Conservation (phyloP, 495 filamentous ascomycete species). For the Terfezia claveryi region DNA sequence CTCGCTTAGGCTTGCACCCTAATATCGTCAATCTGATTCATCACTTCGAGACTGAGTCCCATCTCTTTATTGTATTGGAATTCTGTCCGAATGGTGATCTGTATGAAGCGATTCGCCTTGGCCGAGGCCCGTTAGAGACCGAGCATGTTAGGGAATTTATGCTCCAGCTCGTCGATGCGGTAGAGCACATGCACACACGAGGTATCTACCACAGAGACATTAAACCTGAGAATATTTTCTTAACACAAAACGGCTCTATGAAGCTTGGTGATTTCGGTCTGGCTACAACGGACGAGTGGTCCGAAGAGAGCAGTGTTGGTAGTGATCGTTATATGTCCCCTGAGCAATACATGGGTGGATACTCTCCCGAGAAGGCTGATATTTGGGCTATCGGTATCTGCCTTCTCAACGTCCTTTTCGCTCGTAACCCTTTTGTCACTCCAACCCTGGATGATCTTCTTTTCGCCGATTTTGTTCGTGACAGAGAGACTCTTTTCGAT, state of each 20-base stretch:
- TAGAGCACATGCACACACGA: constrained; percentile 74
- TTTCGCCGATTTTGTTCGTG: constrained; percentile 75
- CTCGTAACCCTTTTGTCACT: constrained; percentile 77
- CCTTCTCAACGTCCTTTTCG: constrained; percentile 85
- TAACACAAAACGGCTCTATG: constrained; percentile 63
- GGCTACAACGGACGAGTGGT: constrained; percentile 68
- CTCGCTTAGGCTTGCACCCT: constrained; percentile 51
- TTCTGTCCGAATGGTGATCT: constrained; percentile 92
- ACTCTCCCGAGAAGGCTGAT: constrained; percentile 83
- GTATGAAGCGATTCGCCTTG: constrained; percentile 84
- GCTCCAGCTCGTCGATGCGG: constrained; percentile 75
- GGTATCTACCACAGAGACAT: constrained; percentile 94
- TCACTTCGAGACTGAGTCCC: constrained; percentile 74
- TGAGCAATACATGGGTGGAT: constrained; percentile 87
- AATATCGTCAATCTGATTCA: constrained; percentile 88
- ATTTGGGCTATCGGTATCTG: constrained; percentile 95
- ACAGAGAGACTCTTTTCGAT: constrained; percentile 88
- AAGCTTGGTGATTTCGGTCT: constrained; percentile 95
- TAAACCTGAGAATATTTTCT: constrained; percentile 98
- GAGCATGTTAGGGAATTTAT: constrained; percentile 94
- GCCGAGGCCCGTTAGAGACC: constrained; percentile 72
- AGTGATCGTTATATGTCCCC: constrained; percentile 99
- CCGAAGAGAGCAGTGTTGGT: constrained; percentile 72
- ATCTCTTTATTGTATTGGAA: constrained; percentile 83
- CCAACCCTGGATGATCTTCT: constrained; percentile 71